Evolutionary conservation across 1,284 basidiomycete species (phyloP).

Genomic region (Tremellales sp.): DNA sequence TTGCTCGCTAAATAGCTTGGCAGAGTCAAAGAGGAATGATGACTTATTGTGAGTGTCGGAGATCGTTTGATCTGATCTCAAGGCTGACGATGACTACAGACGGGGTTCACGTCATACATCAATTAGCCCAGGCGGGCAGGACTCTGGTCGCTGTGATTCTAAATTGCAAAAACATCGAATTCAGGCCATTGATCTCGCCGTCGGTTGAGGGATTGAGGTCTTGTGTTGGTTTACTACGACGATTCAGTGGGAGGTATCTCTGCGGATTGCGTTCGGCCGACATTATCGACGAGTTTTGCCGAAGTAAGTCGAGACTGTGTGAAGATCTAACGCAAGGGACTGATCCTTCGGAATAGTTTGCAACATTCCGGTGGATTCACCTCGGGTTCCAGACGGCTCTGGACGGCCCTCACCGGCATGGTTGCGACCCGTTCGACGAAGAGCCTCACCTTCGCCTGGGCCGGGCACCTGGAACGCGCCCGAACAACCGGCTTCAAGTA

Average conservation of each 20-base stretch:
- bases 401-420: constrained; percentile 67
- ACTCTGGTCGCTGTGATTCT: constrained; percentile 78
- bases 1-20: constrained; percentile 2
- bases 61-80: not conserved
- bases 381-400: constrained; percentile 52
- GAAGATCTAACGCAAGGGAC: not conserved
- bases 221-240: constrained; percentile 70
- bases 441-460: constrained; percentile 40
- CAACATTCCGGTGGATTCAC: constrained; percentile 73
- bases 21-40: constrained; percentile 68
- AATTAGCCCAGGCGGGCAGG: constrained; percentile 84
- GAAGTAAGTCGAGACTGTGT: constrained; percentile 57
- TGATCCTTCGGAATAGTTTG: constrained; percentile 57
- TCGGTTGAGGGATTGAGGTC: constrained; percentile 77
- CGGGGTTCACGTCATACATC: constrained; percentile 88
- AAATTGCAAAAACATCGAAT: constrained; percentile 56
- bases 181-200: constrained; percentile 63
- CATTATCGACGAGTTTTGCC: constrained; percentile 86
- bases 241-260: constrained; percentile 53
- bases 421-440: constrained; percentile 76
- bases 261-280: constrained; percentile 83
- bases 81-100: constrained; percentile 52
- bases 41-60: constrained; percentile 72
- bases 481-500: constrained; percentile 8
- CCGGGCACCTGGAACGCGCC: constrained; percentile 17